Evolutionary conservation across 139 green algal species (phyloP), one percentile per base, ranked within the genome.

Genomic region (Chlorella sp.): DNA sequence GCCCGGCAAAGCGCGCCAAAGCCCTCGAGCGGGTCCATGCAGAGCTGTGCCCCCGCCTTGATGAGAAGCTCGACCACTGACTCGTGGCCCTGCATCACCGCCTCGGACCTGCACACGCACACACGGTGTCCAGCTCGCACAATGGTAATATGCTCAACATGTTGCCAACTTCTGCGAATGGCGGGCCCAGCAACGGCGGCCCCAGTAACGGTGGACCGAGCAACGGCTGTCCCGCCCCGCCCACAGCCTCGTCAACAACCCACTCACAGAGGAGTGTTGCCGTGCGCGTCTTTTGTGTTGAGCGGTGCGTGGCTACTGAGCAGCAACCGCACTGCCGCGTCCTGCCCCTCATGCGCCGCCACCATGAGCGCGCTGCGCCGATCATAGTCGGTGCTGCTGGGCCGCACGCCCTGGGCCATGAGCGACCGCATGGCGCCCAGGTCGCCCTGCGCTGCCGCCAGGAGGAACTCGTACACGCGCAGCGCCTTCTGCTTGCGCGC

Each of bases 361-460:
- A 93, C 79, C 82, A 89, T 88, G 14, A 93, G 76, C 0, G 69
- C 86, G 0, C 77, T 92, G 33, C 88, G 72, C 17, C 71, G 67
- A 68, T 80, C 74, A 63, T 79, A 85, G 72, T 81, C 79, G 6
- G 72, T 20, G 27, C 55, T 55, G 42, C 42, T 17, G 42, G 42
- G 42, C 17, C 17, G 10, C 42, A 55, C 42, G 10, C 42, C 42
- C 17, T 55, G 42, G 42, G 42, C 42, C 42, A 55, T 55, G 17
- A 55, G 42, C 42, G 42, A 10, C 10, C 42, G 42, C 42, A 55
- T 55, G 10, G 42, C 42, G 10, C 17, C 10, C 42, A 55, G 42
- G 17, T 55, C 42, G 10, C 42, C 42, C 17, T 55, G 42, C 42
- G 42, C 10, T 17, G 42, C 42, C 17, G 42, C 42, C 42, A 55